Conservation (phyloP, 371 early-diverging fungal genomes). For the Coemansia sp. region DNA sequence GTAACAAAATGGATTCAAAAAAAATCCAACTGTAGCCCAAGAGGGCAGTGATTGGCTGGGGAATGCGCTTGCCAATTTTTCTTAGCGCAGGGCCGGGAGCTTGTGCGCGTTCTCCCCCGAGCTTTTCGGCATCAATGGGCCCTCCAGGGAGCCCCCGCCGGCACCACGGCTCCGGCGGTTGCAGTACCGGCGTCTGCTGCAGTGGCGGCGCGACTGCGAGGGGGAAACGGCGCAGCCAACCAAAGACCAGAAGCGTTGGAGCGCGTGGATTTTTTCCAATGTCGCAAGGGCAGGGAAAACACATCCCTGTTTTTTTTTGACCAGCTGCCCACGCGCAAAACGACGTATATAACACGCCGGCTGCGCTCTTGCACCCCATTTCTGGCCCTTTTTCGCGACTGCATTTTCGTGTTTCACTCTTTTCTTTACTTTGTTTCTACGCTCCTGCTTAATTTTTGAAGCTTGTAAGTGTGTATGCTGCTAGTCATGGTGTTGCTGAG, state of each 20-base stretch:
- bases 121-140: neutral
- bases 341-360: conserved; percentile 22
- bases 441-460: conserved; percentile 4
- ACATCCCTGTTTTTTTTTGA: conserved; percentile 4
- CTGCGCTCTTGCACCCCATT: conserved; percentile 25
- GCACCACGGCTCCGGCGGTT: neutral
- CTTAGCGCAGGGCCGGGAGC: too few species aligned
- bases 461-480: conserved; percentile 12
- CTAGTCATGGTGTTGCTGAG: conserved; percentile 2
- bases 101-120: neutral
- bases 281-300: conserved; percentile 5
- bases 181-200: neutral
- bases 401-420: conserved; percentile 17
- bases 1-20: conserved; percentile 4
- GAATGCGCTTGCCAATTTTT: conserved; percentile 3
- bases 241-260: neutral
- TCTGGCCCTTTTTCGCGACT: conserved; percentile 29
- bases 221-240: neutral
- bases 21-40: conserved; percentile 31
- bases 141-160: neutral
- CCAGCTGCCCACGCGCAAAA: conserved; percentile 14
- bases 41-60: conserved; percentile 39
- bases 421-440: neutral
- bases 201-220: neutral
- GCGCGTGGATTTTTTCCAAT: conserved; percentile 4